Base-by-base conservation (phyloP, 306 rosid genomes). In the Malus orientalis region DNA sequence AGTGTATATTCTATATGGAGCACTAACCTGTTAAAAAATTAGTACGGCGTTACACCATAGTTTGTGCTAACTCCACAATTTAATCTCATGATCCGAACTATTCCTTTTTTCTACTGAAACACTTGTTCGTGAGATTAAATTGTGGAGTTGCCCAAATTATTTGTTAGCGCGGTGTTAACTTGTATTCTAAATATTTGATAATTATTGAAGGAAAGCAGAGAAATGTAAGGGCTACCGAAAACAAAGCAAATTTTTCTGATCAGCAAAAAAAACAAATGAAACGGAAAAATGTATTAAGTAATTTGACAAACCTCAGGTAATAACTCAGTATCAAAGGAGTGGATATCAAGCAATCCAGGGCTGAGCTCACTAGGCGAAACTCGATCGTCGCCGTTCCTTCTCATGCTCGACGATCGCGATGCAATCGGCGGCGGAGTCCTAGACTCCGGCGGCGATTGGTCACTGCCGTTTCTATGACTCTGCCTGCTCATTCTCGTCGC, bases 291-390 rank as follows among this genome's bases (percentile, higher is more conserved):
- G 7, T 10, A 8, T 3, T 3, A 20, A 18, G 29, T 7, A 73
- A 61, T 19, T 19, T 10, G 67, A 16, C 81, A 70, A 84, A 89
- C 96, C 96, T 88, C 87, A 11, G 96, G 89, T 66, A 92, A 76
- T 66, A 88, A 88, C 86, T 92, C 93, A 30, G 96, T 90, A 60
- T 92, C 91, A 40, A 88, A 87, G 42, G 96, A 88, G 86, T 92
- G 93, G 67, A 92, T 83, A 84, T 92, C 96, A 78, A 92, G 96
- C 81, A 90, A 82, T 65, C 97, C 93, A 67, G 84, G 85, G 76
- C 84, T 82, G 29, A 82, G 77, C 54, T 85, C 87, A 76, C 89
- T 84, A n/a, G 79, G 75, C 29, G 82, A 83, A 67, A 84, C 80
- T 33, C 70, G 88, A 85, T 87, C 97, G 10, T 90, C 93, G 8